Percentiles rank a stretch among this genome's conserved stretches.
Conservation (phyloP, 768 basidiomycete species). For the Phylloporus arenicola region DNA sequence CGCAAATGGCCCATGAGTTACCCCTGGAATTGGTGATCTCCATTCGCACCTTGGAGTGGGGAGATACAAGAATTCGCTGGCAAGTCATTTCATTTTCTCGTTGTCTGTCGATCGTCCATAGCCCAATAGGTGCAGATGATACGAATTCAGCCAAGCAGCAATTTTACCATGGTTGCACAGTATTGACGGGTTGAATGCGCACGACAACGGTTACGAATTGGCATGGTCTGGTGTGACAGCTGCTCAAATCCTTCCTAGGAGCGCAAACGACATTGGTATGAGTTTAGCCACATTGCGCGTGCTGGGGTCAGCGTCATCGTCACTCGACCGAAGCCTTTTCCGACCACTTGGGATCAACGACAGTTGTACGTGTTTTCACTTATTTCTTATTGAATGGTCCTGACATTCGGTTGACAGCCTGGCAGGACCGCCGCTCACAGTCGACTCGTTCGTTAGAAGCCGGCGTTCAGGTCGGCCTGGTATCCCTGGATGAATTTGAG, state of each 20-base stretch:
- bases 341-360: slow-evolving; percentile 56
- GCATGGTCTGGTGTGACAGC: slow-evolving; percentile 44
- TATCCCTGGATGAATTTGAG: slow-evolving; percentile 33
- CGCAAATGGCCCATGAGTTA: slow-evolving; percentile 67
- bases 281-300: slow-evolving; percentile 39
- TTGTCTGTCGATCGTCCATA: not conserved
- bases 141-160: slow-evolving; percentile 52
- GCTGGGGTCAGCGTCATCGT: slow-evolving; percentile 72
- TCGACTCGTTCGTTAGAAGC: slow-evolving; percentile 49
- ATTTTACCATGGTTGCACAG: slow-evolving; percentile 59
- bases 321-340: slow-evolving; percentile 56
- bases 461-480: slow-evolving; percentile 61
- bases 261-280: slow-evolving; percentile 22
- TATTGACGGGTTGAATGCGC: slow-evolving; percentile 43
- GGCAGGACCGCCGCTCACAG: slow-evolving; percentile 65
- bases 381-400: not conserved
- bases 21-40: slow-evolving; percentile 60
- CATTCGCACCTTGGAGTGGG: slow-evolving; percentile 46
- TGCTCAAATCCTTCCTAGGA: slow-evolving; percentile 47
- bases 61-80: slow-evolving; percentile 7
- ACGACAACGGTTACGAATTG: slow-evolving; percentile 37
- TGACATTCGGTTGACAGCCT: slow-evolving; percentile 33
- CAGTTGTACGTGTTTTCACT: slow-evolving; percentile 44
- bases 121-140: slow-evolving; percentile 42
- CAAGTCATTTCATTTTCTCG: not conserved